Base-by-base conservation (phyloP, 495 filamentous ascomycete species). In the Aspergillus indologenus region DNA sequence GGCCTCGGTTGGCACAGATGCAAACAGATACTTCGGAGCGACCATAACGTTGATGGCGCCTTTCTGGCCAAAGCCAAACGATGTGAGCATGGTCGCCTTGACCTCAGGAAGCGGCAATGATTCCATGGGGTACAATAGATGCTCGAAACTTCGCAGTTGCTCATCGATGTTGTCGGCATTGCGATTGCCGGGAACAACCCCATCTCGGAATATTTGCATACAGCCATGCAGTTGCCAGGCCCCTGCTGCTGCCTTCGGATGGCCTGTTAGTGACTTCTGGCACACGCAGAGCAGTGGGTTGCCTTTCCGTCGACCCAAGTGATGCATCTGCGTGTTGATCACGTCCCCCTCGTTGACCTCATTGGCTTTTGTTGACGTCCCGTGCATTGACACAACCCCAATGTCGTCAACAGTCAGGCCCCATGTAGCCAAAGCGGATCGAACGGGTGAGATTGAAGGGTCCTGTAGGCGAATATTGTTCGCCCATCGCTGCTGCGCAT, bases 201-300 rank as follows among this genome's bases (percentile, higher is more conserved):
- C 91, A 34, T 82, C 86, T 75, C 96, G 95, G 59, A 99, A 79
- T 54, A 95, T 90, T 74, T 99, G 94, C 69, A 99, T 77, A 68
- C 89, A 90, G 59, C 94, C 94, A 76, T 99, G 98, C 80, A 98
- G 86, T 92, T 97, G 97, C 92, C 93, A 99, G 42, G 92, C 94
- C 71, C 94, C 94, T 49, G 94, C 94, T 65, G 93, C 93, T 85
- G 93, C 94, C 85, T 99, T 99, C 63, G 94, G 94, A 75, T 99
- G 94, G 62, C 94, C 94, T 11, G 94, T 99, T 26, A 99, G 84
- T 69, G 95, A 97, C 73, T 99, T 99, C 73, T 99, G 94, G 87
- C 97, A 99, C 70, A 99, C 92, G 75, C 91, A 92, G 52, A 98
- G 76, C 6, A 99, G 78, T n/a, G 95, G 91, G 70, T 99, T 99